Evolutionary conservation across 768 basidiomycete species (phyloP), one percentile per base, ranked within the genome.

Genomic region (Sistotremastrum niveocremeum): DNA sequence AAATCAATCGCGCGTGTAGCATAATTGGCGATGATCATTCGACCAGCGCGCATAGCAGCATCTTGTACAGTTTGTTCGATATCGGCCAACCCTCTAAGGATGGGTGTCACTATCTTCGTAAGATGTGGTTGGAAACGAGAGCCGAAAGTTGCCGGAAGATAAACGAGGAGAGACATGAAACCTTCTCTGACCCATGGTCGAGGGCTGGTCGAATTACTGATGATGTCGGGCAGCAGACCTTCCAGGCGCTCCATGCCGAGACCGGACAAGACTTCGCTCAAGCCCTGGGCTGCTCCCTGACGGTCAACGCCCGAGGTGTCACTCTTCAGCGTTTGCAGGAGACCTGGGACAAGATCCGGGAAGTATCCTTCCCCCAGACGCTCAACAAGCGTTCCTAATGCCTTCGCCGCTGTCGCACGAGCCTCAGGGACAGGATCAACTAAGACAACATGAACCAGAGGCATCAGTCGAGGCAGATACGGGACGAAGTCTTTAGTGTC

Each of bases 371-470:
- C 95, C 45, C 95, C 95, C 10, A 99, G 68, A 31, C 95, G 83
- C 57, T 98, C 94, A 20, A 99, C 88, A n/a, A 99, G 74, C 0
- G 90, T 88, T 6, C 95, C 94, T 9, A 99, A 72, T 0, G 94
- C 84, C 65, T 98, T 98, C 7, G 94, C 93, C 5, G 95, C 95
- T 0, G 94, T 97, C 2, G 91, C 93, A 46, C 95, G 77, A 4
- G 95, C 94, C 62, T 98, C 95, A 3, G 95, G 95, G 2, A 98
- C 95, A 30, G 95, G 95, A 54, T 99, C 95, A 37, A 93, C 82
- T 6, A 99, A 76, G 10, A 98, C 94, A 12, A 78, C 65, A 56
- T 95, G 91, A 0, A 99, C 85, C 61, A 95, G 70, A 0, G 95
- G 95, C 36, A 98, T 66, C 12, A 98, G 74, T 35, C 79, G 76